phyloP scores from a whole-genome alignment of 805 yeast genomes.

The Ogataea paraovalis region DNA sequence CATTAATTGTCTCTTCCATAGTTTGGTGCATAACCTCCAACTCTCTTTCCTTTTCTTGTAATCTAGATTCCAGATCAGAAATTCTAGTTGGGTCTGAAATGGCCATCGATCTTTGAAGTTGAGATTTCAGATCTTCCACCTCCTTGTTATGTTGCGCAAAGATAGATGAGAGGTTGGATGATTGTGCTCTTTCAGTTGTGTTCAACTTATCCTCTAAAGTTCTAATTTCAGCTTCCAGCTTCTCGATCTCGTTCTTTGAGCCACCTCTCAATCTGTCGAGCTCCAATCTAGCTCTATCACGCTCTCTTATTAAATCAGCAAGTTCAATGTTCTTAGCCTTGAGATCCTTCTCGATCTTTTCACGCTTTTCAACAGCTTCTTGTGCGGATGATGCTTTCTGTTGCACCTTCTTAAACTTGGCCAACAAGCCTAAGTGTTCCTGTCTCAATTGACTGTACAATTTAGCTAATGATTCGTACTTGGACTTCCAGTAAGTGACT shows the following conservation, averaged over 20 bases:
- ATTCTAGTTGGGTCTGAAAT: constrained; percentile 22
- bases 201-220: constrained; percentile 55
- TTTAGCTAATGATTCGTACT: constrained; percentile 86
- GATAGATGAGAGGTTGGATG: constrained; percentile 56
- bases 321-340: constrained; percentile 82
- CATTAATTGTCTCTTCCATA: constrained; percentile 65
- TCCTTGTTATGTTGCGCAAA: constrained; percentile 63
- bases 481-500: constrained; percentile 70
- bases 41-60: constrained; percentile 71
- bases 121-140: constrained; percentile 44
- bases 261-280: constrained; percentile 65
- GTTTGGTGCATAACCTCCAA: constrained; percentile 75
- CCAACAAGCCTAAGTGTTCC: constrained; percentile 77
- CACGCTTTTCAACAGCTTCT: constrained; percentile 81
- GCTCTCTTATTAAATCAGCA: constrained; percentile 83
- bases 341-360: constrained; percentile 74
- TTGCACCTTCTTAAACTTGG: constrained; percentile 75
- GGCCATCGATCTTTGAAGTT: constrained; percentile 29
- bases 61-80: constrained; percentile 37
- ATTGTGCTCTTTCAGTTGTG: constrained; percentile 57
- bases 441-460: constrained; percentile 87
- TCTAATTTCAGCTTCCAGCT: constrained; percentile 59
- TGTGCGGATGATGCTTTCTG: constrained; percentile 86
- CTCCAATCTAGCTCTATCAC: constrained; percentile 84
- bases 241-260: constrained; percentile 62